A percentile compares a stretch with the other conserved stretches of the same genome.
phyloP scores from a whole-genome alignment of 495 filamentous ascomycete genomes.

The Pseudomonodictys pantanalensis region DNA sequence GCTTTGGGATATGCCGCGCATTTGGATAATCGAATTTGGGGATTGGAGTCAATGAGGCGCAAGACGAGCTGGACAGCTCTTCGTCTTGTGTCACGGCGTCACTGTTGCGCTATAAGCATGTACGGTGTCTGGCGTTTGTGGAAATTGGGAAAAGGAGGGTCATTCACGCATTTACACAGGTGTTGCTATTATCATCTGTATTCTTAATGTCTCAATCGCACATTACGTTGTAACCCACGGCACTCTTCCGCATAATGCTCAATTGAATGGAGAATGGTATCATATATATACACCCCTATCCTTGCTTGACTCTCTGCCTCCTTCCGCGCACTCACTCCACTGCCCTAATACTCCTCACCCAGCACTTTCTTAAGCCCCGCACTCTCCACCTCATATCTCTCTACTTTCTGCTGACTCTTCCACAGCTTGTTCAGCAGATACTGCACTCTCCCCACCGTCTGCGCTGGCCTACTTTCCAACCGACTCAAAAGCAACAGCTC shows the following conservation, averaged over 20 bases:
- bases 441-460: conserved; percentile 58
- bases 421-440: conserved; percentile 74
- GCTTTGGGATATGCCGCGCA: not conserved
- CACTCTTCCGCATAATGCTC: no score
- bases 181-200: no score
- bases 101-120: no score
- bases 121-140: no score
- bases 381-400: conserved; percentile 70
- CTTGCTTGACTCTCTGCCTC: not conserved
- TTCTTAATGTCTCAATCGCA: no score
- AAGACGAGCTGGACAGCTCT: no score
- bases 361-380: conserved; percentile 63
- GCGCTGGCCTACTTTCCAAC: conserved; percentile 59
- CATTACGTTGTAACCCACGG: no score
- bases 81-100: no score
- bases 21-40: no score
- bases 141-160: no score
- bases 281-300: not conserved
- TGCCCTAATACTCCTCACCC: conserved; percentile 40
- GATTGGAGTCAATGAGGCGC: no score
- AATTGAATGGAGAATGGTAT: conserved; percentile 1
- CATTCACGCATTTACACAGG: no score
- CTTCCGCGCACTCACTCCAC: not conserved
- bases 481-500: conserved; percentile 64
- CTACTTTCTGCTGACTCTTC: conserved; percentile 70